phyloP scores from a whole-genome alignment of 257 asterid species.

The Solanum etuberosum region DNA sequence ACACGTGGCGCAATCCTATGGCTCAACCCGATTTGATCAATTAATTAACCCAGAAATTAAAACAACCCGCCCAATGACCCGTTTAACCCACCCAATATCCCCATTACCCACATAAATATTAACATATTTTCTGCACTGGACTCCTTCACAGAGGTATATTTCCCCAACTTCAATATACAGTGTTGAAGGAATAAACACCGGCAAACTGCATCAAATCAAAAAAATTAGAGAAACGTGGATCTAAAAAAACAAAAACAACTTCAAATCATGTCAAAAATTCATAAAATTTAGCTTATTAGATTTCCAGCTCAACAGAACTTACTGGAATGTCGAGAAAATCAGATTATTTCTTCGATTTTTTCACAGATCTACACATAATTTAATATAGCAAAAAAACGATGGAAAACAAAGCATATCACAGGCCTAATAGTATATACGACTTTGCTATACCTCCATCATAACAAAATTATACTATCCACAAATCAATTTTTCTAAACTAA shows the following conservation, averaged over 20 bases:
- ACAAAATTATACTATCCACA: neutral
- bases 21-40: too few relatives aligned
- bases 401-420: neutral
- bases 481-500: neutral
- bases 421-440: neutral
- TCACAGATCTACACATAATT: neutral
- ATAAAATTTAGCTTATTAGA: neutral
- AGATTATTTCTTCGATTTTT: neutral
- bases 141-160: too few relatives aligned
- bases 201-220: too few relatives aligned
- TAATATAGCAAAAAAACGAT: neutral
- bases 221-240: too few relatives aligned
- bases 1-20: too few relatives aligned
- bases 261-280: neutral
- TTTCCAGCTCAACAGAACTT: neutral
- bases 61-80: too few relatives aligned
- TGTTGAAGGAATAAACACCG: too few relatives aligned
- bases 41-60: too few relatives aligned
- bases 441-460: neutral
- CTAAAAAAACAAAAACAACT: neutral
- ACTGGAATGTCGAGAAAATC: neutral
- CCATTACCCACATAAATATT: too few relatives aligned
- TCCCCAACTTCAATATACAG: too few relatives aligned
- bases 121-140: too few relatives aligned
- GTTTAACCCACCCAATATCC: too few relatives aligned